A percentile compares a stretch with the other conserved stretches of the same genome.
These are phyloP conservation scores for Oryza brachyantha DNA, from an alignment of 176 grass and related monocot species.

Conservation along the genomic window DNA sequence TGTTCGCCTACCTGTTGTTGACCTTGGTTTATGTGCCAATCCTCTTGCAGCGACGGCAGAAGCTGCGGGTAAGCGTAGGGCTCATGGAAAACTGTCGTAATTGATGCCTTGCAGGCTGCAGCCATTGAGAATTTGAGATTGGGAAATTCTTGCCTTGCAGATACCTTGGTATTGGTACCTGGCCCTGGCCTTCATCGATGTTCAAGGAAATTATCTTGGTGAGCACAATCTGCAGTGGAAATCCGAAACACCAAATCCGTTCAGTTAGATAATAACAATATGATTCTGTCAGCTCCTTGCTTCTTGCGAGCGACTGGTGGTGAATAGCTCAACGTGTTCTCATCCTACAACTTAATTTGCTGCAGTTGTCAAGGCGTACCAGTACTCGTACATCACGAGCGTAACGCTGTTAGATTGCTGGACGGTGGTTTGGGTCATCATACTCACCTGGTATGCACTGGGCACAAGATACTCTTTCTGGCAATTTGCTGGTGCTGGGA, in stretches of 20 bases:
- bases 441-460: slow-evolving; percentile 65
- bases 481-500: slow-evolving; percentile 53
- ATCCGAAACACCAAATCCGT: background rate
- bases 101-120: background rate
- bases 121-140: slow-evolving; percentile 11
- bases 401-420: slow-evolving; percentile 74
- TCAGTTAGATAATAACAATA: background rate
- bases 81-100: background rate
- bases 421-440: slow-evolving; percentile 72
- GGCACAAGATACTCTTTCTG: slow-evolving; percentile 67
- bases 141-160: slow-evolving; percentile 42
- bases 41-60: slow-evolving; percentile 48
- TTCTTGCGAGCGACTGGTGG: background rate
- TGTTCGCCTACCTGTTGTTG: slow-evolving; percentile 66
- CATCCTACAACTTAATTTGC: background rate
- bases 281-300: background rate
- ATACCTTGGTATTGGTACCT: slow-evolving; percentile 92
- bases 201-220: slow-evolving; percentile 82
- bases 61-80: slow-evolving; percentile 29
- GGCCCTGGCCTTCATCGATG: slow-evolving; percentile 66
- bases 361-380: slow-evolving; percentile 70
- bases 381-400: slow-evolving; percentile 79
- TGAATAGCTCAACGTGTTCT: background rate
- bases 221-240: slow-evolving; percentile 16
- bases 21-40: slow-evolving; percentile 60